A percentile compares a stretch with the other conserved stretches of the same genome.
phyloP scores from a whole-genome alignment of 2,329 filamentous ascomycete genomes.

The Stachybotrys chartarum region DNA sequence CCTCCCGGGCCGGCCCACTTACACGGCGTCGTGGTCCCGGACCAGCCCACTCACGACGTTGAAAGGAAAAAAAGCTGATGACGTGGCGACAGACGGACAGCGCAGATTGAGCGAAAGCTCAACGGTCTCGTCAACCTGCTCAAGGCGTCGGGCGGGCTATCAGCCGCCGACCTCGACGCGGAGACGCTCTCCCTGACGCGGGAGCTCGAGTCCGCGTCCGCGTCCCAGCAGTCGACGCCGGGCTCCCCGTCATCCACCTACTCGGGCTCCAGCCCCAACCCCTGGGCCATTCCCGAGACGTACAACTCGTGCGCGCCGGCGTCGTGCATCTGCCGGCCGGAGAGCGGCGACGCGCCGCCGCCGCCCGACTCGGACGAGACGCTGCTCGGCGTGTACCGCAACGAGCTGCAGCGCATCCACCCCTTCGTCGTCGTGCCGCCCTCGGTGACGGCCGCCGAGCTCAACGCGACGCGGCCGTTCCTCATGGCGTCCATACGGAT shows the following conservation, averaged over 20 bases:
- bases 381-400: conserved; percentile 36
- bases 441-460: conserved; percentile 23
- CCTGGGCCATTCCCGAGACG: conserved; percentile 26
- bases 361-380: conserved; percentile 38
- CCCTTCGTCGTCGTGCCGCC: conserved; percentile 40
- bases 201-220: conserved; percentile 16
- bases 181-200: conserved; percentile 19
- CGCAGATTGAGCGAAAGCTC: conserved; percentile 41
- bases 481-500: conserved; percentile 42
- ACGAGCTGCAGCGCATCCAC: conserved; percentile 32
- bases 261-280: conserved; percentile 6
- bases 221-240: conserved; percentile 16
- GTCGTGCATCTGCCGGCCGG: conserved; percentile 39
- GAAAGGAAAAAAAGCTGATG: not conserved
- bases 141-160: conserved; percentile 32
- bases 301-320: conserved; percentile 41
- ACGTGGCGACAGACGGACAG: conserved; percentile 20
- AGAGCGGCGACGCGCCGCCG: conserved; percentile 27
- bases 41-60: not conserved
- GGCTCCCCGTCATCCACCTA: conserved; percentile 5
- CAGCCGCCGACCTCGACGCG: conserved; percentile 11
- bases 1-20: not conserved
- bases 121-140: conserved; percentile 42
- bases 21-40: not conserved
- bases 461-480: conserved; percentile 35